Evolutionary conservation across 306 rosid species (phyloP), one percentile per base, ranked within the genome.

Genomic region (Cicer cuneatum): DNA sequence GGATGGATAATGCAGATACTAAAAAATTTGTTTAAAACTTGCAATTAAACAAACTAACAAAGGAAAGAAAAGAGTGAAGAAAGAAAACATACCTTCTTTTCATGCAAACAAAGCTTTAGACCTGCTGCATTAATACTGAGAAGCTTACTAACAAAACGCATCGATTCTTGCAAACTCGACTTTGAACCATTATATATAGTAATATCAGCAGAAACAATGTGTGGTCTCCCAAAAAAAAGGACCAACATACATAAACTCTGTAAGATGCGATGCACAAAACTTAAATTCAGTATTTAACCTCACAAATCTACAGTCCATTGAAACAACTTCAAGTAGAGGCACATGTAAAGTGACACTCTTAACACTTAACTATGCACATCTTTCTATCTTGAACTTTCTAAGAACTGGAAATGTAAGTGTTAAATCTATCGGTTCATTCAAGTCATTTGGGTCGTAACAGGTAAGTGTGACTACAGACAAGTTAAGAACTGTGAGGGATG

Each of bases 251-350:
- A 18, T 5, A 46, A 78, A 71, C 5, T 52, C 10, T 42, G 1
- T 63, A 7, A 71, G 40, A 54, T 1, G 46, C 0, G 66, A 38
- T 38, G 53, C 61, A 59, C 69, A 47, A 47, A 77, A 18, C 43
- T 59, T 37, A 1, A 68, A 12, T 14, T 5, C 39, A 49, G 58
- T 13, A 56, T 39, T 4, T 54, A 52, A 42, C 12, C 8, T 7
- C 12, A 11, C 7, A 51, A 24, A 10, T 7, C 1, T 35, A 3
- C n/a, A 8, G 9, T 42, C 3, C 16, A 66, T 54, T 2, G 49
- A 71, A 58, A 58, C 10, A 14, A 47, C 45, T 74, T 66, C 47
- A 56, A 75, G 80, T 10, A 42, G 40, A 66, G 80, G 80, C 39
- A 4, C 74, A 7, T 33, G 10, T 5, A 76, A 67, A 4, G 80